Base-by-base conservation (phyloP, 208 protist species). In the Angomonas desouzai region DNA sequence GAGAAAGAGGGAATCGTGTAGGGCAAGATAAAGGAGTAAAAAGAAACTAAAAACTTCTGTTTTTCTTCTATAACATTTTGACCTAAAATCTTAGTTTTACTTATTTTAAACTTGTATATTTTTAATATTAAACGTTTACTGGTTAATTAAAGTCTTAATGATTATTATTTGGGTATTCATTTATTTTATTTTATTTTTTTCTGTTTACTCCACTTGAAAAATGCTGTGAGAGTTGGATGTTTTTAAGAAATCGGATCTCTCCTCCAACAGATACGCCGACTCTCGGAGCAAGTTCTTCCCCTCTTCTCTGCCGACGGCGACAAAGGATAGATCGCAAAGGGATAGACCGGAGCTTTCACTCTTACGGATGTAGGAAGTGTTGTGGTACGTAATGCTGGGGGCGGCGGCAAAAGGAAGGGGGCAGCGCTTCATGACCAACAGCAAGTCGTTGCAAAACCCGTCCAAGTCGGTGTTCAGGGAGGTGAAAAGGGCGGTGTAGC, bases 271-370 rank as follows among this genome's bases (percentile, higher is more conserved):
- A 49, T 84, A 59, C 1, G 85, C 85, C 2, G 86, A 83, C 66
- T 93, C 83, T 29, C 76, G 71, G 36, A 96, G 74, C 51, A 96
- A 73, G 53, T 74, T 72, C 66, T 89, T 86, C 28, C 78, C 73
- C 55, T 91, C 85, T 23, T 77, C 71, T 33, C 77, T 71, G 13
- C 85, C 83, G 13, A 96, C 77, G 18, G 76, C 85, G 25, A 77
- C 74, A 68, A 84, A 96, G n/a, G 68, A 77, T 20, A 96, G 61
- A 57, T 96, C 90, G 3, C 79, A 79, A 55, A 89, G 72, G 10
- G 80, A 88, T 34, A 68, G 63, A 9, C 78, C 71, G 0, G 88
- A 85, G 56, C 51, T 60, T 22, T 23, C 11, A 25, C 34, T 45
- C 16, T 23, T 45, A n/a, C n/a, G 3, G 36, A 27, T 20, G 7